These are phyloP conservation scores for Xylaria longipes DNA, from an alignment of 495 filamentous ascomycete genomes.

Conservation along the genomic window DNA sequence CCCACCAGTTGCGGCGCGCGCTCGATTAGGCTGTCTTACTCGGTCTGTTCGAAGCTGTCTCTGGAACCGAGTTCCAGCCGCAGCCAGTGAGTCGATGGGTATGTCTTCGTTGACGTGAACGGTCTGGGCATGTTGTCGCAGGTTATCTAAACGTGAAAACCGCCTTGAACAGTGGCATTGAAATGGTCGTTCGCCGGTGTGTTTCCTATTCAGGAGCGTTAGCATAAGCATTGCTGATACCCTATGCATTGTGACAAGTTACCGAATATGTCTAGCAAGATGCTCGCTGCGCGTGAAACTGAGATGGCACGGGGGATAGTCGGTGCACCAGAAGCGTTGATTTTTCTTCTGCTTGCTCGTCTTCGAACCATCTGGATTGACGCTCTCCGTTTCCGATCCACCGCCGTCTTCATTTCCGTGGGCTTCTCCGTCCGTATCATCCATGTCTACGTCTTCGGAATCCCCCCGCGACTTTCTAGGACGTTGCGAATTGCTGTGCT, in stretches of 20 bases:
- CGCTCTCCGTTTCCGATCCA: slow-evolving; percentile 79
- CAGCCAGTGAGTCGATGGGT: slow-evolving; percentile 88
- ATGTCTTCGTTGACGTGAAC: slow-evolving; percentile 99
- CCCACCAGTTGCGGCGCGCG: slow-evolving; percentile 76
- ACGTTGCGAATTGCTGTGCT: slow-evolving; percentile 65
- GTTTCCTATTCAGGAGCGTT: slow-evolving; percentile 69
- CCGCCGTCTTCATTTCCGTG: slow-evolving; percentile 61
- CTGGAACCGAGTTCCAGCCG: slow-evolving; percentile 92
- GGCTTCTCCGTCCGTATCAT: slow-evolving; percentile 69
- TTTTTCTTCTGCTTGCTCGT: slow-evolving; percentile 93
- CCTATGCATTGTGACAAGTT: slow-evolving; percentile 20
- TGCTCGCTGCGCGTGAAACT: slow-evolving; percentile 98
- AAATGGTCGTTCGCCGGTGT: slow-evolving; percentile 96
- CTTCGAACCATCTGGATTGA: slow-evolving; percentile 67
- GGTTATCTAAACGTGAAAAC: slow-evolving; percentile 96
- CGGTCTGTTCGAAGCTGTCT: slow-evolving; percentile 84
- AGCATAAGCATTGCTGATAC: slow-evolving; percentile 26
- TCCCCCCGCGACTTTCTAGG: slow-evolving; percentile 66
- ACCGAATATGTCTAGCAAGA: slow-evolving; percentile 92
- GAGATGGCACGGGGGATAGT: slow-evolving; percentile 91
- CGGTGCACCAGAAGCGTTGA: slow-evolving; percentile 96
- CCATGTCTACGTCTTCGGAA: slow-evolving; percentile 79
- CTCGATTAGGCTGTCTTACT: slow-evolving; percentile 73
- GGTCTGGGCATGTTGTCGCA: slow-evolving; percentile 96
- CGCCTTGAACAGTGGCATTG: slow-evolving; percentile 94